Conservation (phyloP, 2,329 filamentous ascomycete species). For the Lachnellula cervina region DNA sequence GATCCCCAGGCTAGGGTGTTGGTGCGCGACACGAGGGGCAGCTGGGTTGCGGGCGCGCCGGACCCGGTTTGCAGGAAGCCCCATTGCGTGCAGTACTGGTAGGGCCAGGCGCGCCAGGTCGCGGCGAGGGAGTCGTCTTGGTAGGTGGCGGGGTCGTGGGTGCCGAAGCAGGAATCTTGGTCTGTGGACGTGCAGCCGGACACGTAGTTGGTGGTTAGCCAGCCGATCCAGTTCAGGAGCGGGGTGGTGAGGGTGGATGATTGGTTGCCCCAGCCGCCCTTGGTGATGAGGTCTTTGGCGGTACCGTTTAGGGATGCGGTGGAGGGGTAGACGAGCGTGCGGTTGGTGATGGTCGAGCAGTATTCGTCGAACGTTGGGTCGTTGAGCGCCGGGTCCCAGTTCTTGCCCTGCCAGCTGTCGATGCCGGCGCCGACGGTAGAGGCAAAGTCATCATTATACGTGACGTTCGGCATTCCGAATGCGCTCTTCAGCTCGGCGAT, state of each 20-base stretch:
- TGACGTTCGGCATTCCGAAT: constrained; percentile 46
- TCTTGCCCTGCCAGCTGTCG: constrained; percentile 48
- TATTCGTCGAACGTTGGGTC: constrained; percentile 46
- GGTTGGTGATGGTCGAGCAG: constrained; percentile 50
- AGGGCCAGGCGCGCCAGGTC: constrained; percentile 50
- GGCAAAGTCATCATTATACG: constrained; percentile 46
- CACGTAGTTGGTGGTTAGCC: constrained; percentile 42
- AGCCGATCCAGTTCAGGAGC: constrained; percentile 54
- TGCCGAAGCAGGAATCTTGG: constrained; percentile 48
- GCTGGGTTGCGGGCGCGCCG: constrained; percentile 56
- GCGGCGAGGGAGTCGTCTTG: constrained; percentile 39
- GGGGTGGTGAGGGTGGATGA: constrained; percentile 40
- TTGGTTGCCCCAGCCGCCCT: constrained; percentile 43
- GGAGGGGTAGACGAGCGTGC: constrained; percentile 52
- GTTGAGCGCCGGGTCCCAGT: constrained; percentile 55
- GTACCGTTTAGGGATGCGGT: constrained; percentile 63
- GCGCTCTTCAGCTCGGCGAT: constrained; percentile 43
- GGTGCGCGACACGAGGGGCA: constrained; percentile 68
- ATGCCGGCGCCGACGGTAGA: constrained; percentile 41
- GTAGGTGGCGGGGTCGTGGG: constrained; percentile 43
- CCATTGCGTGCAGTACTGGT: constrained; percentile 54
- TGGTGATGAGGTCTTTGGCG: constrained; percentile 41
- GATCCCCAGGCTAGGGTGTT: constrained; percentile 60
- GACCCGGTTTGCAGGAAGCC: constrained; percentile 73
- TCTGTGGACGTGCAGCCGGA: constrained; percentile 32